phyloP scores from a whole-genome alignment of 106 monocot genomes.

The Dactylorhiza incarnata region DNA sequence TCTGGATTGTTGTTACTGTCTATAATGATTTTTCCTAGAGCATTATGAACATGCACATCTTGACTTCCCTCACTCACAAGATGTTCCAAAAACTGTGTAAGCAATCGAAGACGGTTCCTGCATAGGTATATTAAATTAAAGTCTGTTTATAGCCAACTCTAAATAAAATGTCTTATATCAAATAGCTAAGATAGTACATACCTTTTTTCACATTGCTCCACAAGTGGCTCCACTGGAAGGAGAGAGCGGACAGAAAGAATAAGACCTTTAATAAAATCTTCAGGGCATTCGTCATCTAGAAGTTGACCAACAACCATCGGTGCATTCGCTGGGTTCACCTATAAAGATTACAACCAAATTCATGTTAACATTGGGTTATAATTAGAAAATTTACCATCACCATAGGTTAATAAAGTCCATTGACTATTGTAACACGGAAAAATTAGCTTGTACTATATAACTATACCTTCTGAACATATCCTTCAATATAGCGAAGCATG shows the following conservation, averaged over 20 bases:
- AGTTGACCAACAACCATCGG: conserved; percentile 93
- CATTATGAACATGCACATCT: conserved; percentile 99
- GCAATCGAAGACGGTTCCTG: conserved; percentile 82
- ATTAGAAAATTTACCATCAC: background rate
- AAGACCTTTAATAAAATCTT: conserved; percentile 96
- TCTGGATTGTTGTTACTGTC: conserved; percentile 99
- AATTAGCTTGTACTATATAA: background rate
- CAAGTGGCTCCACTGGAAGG: conserved; percentile 95
- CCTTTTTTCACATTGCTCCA: conserved; percentile 99
- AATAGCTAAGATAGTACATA: conserved; percentile 5
- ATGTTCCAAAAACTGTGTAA: conserved; percentile 96
- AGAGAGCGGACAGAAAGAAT: conserved; percentile 96
- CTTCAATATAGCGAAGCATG: conserved; percentile 99
- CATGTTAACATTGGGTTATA: background rate
- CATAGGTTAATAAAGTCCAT: background rate
- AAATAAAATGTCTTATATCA: background rate
- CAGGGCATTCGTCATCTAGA: conserved; percentile 93
- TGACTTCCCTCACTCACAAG: conserved; percentile 98
- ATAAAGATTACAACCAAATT: conserved; percentile 4
- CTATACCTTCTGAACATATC: conserved; percentile 96
- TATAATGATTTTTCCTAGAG: conserved; percentile 93
- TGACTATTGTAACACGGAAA: background rate
- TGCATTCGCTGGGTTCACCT: conserved; percentile 94
- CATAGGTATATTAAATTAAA: conserved; percentile 2
- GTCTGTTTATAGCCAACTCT: background rate